Conservation (phyloP, 148 eudicot species). For the Suaeda aralocaspica region DNA sequence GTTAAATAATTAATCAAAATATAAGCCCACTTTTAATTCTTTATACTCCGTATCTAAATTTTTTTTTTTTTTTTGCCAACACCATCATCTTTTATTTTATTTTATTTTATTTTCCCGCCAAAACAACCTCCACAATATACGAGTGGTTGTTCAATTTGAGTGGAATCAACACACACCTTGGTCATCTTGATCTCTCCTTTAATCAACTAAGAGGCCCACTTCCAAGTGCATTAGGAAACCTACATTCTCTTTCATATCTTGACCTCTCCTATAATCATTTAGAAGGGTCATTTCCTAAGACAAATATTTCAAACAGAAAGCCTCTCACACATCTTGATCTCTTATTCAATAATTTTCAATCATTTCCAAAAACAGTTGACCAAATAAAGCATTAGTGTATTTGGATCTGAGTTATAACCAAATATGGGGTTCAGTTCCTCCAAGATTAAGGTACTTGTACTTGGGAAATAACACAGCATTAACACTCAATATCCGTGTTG, state of each 20-base stretch:
- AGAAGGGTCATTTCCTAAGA: background rate
- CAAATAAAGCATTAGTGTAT: background rate
- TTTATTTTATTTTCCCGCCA: too few relatives aligned
- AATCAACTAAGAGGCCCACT: background rate
- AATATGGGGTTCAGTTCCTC: slow-evolving; percentile 24
- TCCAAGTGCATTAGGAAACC: background rate
- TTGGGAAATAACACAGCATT: background rate
- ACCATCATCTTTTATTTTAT: too few relatives aligned
- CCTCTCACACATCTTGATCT: slow-evolving; percentile 11
- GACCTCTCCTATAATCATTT: background rate
- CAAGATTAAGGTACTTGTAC: background rate
- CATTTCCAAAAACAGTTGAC: background rate
- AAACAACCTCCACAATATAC: too few relatives aligned
- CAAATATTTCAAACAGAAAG: background rate
- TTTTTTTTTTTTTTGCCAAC: too few relatives aligned
- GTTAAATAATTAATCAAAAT: too few relatives aligned
- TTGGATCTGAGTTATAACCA: slow-evolving; percentile 22
- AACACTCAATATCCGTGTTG: background rate
- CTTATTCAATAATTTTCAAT: background rate
- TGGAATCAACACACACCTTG: slow-evolving; percentile 5
- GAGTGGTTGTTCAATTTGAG: slow-evolving; percentile 1
- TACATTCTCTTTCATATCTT: slow-evolving; percentile 6
- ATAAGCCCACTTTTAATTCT: too few relatives aligned
- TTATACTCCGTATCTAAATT: too few relatives aligned
- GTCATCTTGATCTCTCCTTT: background rate